Evolutionary conservation across 352 stramenopile genomes (phyloP).

Genomic region (Plasmopara muralis): DNA sequence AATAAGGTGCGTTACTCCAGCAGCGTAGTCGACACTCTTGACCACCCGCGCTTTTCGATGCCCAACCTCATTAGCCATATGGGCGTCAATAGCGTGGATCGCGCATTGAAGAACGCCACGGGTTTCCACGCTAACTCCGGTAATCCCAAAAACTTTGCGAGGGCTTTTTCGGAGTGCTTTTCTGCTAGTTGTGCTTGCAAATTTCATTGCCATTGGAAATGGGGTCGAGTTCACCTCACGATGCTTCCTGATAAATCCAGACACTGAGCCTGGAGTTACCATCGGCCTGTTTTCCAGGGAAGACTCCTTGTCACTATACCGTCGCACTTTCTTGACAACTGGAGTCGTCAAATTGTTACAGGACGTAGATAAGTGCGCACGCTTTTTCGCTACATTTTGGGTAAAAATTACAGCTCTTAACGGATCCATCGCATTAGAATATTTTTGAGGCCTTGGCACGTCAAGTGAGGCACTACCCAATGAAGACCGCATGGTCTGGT

Average conservation of each 20-base stretch:
- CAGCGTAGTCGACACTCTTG: constrained; percentile 67
- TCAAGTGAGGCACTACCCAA: constrained; percentile 19
- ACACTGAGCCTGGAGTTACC: constrained; percentile 26
- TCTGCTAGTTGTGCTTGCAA: constrained; percentile 25
- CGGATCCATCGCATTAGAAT: constrained; percentile 5
- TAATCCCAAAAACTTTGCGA: constrained; percentile 73
- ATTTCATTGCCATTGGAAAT: constrained; percentile 28
- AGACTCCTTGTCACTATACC: constrained; percentile 11
- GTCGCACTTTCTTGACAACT: constrained; percentile 25
- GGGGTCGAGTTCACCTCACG: constrained; percentile 25
- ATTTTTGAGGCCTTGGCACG: constrained; percentile 7
- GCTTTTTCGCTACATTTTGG: constrained; percentile 20
- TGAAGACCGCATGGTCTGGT: constrained; percentile 9
- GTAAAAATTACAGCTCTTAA: constrained; percentile 18
- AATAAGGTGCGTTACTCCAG: constrained; percentile 70
- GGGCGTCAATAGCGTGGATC: constrained; percentile 71
- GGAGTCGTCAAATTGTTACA: constrained; percentile 20
- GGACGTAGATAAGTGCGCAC: constrained; percentile 9
- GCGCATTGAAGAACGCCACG: constrained; percentile 63
- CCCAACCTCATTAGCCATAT: constrained; percentile 35
- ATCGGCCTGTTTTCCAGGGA: constrained; percentile 12
- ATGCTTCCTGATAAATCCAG: constrained; percentile 25
- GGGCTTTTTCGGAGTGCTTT: constrained; percentile 22
- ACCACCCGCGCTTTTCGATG: constrained; percentile 69
- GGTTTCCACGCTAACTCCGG: constrained; percentile 49